These are phyloP conservation scores for Trichothecium roseum DNA, from an alignment of 2,329 filamentous ascomycete species.

Conservation along the genomic window DNA sequence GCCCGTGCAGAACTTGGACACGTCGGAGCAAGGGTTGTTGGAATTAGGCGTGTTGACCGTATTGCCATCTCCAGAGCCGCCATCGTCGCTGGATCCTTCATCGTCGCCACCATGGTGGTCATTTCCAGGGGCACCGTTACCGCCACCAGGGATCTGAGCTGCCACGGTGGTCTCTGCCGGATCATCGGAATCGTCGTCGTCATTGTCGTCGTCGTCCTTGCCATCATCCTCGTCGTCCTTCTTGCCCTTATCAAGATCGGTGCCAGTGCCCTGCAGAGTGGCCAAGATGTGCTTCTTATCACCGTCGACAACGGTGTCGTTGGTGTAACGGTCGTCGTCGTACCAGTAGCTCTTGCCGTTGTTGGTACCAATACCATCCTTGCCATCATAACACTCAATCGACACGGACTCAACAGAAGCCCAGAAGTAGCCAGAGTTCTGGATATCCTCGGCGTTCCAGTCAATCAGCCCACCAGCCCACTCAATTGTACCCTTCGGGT, in stretches of 20 bases:
- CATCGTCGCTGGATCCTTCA: slow-evolving; percentile 14
- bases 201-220: slow-evolving; percentile 4
- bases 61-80: slow-evolving; percentile 9
- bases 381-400: slow-evolving; percentile 74
- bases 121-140: slow-evolving; percentile 12
- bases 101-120: slow-evolving; percentile 14
- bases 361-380: slow-evolving; percentile 52
- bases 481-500: slow-evolving; percentile 72
- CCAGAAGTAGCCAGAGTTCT: slow-evolving; percentile 80
- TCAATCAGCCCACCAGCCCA: slow-evolving; percentile 90
- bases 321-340: slow-evolving; percentile 52
- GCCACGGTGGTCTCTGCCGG: slow-evolving; percentile 11
- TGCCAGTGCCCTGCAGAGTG: slow-evolving; percentile 72
- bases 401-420: slow-evolving; percentile 65
- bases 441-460: slow-evolving; percentile 75
- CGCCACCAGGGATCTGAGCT: slow-evolving; percentile 19
- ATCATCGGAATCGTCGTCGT: slow-evolving; percentile 6
- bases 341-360: slow-evolving; percentile 67
- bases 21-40: slow-evolving; percentile 18
- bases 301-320: slow-evolving; percentile 67
- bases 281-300: slow-evolving; percentile 66
- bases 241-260: slow-evolving; percentile 50
- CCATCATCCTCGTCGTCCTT: slow-evolving; percentile 7
- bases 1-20: slow-evolving; percentile 28
- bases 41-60: slow-evolving; percentile 5